Evolutionary conservation across 1,284 basidiomycete species (phyloP), one percentile per base, ranked within the genome.

Genomic region (Apiotrichum sp.): DNA sequence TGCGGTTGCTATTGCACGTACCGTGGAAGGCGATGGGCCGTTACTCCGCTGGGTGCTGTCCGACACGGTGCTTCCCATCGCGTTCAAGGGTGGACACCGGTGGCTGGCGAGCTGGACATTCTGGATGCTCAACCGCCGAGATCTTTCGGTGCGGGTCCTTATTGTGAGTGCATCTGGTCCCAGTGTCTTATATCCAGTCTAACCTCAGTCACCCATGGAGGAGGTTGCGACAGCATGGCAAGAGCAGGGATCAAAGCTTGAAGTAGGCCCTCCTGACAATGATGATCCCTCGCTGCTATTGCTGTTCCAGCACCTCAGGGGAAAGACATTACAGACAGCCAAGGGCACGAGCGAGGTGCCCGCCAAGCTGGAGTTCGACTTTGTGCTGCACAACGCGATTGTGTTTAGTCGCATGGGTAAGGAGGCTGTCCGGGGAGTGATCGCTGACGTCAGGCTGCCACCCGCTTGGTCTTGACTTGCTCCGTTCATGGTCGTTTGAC

Each of bases 81-180:
- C 93, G 0, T 89, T 97, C 70, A 79, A 80, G 52, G 82, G 86
- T 16, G 93, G 92, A 0, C 92, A 97, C 73, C 82, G 95, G 38
- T 98, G 89, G 87, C 78, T 98, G n/a, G 89, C 84, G n/a, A 90
- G 87, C 59, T 98, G 93, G 95, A 89, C 89, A 3, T 93, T 97
- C 73, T 96, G 93, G 90, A 79, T 90, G 61, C 78, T 98, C 33
- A 84, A 86, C 62, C 80, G 89, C 36, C 81, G 88, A 48, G 93
- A 97, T 74, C 71, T 96, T 11, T 86, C 92, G 2, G 88, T 96
- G 1, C 59, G 67, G 16, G 67, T 72, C 1, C 55, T 75, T n/a
- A 67, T 75, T n/a, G 69, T 69, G 52, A 53, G 65, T 65, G 8
- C 16, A 22, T 22, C 22, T 22, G 22, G 22, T 22, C 22, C 22